These are phyloP conservation scores for Anastatica hierochuntica DNA, from an alignment of 345 rosid species.

Conservation along the genomic window DNA sequence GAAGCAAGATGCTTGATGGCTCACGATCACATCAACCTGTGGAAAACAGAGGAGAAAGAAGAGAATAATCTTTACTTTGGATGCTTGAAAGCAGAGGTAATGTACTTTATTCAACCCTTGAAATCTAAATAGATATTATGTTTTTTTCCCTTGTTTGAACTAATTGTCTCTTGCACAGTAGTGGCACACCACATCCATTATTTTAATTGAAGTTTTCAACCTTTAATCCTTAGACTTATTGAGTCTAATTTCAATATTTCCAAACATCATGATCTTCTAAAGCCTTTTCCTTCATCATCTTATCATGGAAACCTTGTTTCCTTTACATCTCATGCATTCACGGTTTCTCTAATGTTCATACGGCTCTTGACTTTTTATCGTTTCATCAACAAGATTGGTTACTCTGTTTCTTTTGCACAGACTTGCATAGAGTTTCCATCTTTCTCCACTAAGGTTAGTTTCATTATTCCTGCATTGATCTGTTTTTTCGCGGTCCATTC, in stretches of 20 bases:
- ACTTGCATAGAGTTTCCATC: background rate
- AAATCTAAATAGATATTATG: conserved; percentile 18
- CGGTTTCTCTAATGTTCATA: background rate
- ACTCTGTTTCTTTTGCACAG: background rate
- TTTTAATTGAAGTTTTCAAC: conserved; percentile 19
- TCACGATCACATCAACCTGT: background rate
- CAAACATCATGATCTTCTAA: conserved; percentile 10
- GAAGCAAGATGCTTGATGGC: background rate
- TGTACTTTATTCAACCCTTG: conserved; percentile 2
- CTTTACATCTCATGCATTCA: background rate
- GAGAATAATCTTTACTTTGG: background rate
- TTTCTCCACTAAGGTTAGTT: conserved; percentile 10
- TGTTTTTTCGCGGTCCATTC: background rate
- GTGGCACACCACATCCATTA: conserved; percentile 28
- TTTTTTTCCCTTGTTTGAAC: background rate
- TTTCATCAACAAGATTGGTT: background rate
- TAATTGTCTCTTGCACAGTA: conserved; percentile 10
- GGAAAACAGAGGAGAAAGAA: conserved; percentile 1
- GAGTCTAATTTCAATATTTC: conserved; percentile 1
- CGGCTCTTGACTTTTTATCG: background rate
- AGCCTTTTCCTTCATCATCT: conserved; percentile 1
- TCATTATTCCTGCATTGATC: background rate
- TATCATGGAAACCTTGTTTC: background rate
- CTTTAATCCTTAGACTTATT: conserved; percentile 12
- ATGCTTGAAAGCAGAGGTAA: conserved; percentile 8